Evolutionary conservation across 2,329 filamentous ascomycete genomes (phyloP), one percentile per base, ranked within the genome.

Genomic region (Aureobasidium lini): DNA sequence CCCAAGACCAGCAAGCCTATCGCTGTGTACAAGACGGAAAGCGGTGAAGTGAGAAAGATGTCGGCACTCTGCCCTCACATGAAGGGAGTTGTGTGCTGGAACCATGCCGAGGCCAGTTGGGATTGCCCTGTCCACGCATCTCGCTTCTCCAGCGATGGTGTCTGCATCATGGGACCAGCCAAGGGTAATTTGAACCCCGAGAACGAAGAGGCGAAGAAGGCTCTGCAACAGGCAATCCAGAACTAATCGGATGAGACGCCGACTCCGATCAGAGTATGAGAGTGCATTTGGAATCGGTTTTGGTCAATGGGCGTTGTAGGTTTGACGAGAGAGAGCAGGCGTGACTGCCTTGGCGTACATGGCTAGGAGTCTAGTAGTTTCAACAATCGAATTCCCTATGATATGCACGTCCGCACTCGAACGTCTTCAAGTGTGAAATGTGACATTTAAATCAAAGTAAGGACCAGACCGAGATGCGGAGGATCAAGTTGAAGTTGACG

Each of bases 11-110:
- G 68, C n/a, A 77, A 74, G 62, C 81, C 81, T 0, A 62, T 81
- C 8, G 81, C 81, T 0, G 76, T 83, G 0, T 84, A 83, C 70
- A 83, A 81, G 65, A 79, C 82, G 60, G 79, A 81, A 6, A 68
- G 77, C 0, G 80, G 80, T 0, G 73, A 79, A 31, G 72, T 81
- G 1, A 74, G 74, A 34, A 76, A 75, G 64, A 78, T 80, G 67
- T 81, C 76, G 46, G 81, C 80, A 0, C 59, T 84, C 0, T 84
- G 81, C 63, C 81, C 82, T 6, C 80, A 84, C 64, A 62, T 84
- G 68, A 76, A 80, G 60, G 81, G 79, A 0, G 77, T 84, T 0
- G 75, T 84, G 0, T 81, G 79, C 66, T 84, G 81, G 81, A 84
- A 84, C 61, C 63, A 69, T 5, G 70, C 71, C 0, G 79, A 82